Conservation (phyloP, 2,329 filamentous ascomycete genomes). For the Alternaria postmessia region DNA sequence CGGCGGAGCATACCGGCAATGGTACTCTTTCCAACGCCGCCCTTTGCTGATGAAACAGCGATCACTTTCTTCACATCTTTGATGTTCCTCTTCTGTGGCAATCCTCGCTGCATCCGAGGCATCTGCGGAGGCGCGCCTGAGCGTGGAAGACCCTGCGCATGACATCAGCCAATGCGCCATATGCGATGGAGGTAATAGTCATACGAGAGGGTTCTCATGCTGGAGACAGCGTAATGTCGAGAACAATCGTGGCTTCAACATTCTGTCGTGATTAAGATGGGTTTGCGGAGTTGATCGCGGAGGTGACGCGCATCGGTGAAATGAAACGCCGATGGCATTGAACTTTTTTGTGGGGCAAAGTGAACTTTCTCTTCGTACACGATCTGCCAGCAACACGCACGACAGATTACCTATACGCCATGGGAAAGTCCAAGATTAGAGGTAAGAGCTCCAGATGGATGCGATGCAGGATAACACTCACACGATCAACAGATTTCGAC, state of each 20-base stretch:
- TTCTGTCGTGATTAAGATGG: conserved; percentile 32
- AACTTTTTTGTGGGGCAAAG: conserved; percentile 45
- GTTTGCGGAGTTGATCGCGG: conserved; percentile 34
- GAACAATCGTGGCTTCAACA: conserved; percentile 60
- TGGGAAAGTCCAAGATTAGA: conserved; percentile 44
- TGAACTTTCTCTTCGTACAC: conserved; percentile 25
- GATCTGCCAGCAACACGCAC: conserved; percentile 6
- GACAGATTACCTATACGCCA: conserved; percentile 17
- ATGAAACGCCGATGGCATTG: conserved; percentile 22
- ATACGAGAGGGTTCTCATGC: conserved; percentile 90
- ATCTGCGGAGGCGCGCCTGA: conserved; percentile 72
- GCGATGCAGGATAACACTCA: background rate
- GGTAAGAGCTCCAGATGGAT: conserved; percentile 19
- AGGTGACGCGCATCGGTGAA: conserved; percentile 33
- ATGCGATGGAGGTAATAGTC: conserved; percentile 13
- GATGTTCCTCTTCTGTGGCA: conserved; percentile 83
- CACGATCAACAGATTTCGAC: conserved; percentile 71
- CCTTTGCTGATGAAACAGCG: conserved; percentile 96
- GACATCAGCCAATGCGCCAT: conserved; percentile 13
- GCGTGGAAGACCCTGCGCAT: conserved; percentile 77
- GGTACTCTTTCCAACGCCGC: conserved; percentile 97
- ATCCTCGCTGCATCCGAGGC: conserved; percentile 78
- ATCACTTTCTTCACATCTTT: conserved; percentile 88
- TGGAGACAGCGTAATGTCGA: conserved; percentile 60
- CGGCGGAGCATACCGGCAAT: conserved; percentile 69